phyloP scores from a whole-genome alignment of 805 yeast genomes.

The Lachancea fermentati region DNA sequence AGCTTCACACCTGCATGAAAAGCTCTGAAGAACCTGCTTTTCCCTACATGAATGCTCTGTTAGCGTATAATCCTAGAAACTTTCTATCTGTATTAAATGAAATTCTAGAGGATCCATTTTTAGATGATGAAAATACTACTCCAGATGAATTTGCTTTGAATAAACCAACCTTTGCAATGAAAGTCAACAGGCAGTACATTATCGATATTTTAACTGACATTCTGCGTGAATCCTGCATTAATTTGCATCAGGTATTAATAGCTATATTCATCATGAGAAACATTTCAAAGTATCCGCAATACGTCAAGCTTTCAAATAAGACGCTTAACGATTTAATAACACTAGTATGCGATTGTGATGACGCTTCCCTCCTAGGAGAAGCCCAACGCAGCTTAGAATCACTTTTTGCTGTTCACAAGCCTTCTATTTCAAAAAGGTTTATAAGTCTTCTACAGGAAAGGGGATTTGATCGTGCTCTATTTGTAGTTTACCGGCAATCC shows the following conservation, averaged over 20 bases:
- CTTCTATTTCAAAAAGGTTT: slow-evolving; percentile 46
- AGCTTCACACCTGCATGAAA: slow-evolving; percentile 32
- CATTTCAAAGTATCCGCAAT: slow-evolving; percentile 81
- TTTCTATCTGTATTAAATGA: slow-evolving; percentile 69
- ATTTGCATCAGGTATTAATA: slow-evolving; percentile 34
- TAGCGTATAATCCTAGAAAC: slow-evolving; percentile 51
- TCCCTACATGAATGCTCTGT: slow-evolving; percentile 59
- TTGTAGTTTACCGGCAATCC: slow-evolving; percentile 17
- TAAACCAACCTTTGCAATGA: slow-evolving; percentile 7
- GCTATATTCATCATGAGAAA: slow-evolving; percentile 75
- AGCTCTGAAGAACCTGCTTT: slow-evolving; percentile 45
- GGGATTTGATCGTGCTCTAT: slow-evolving; percentile 23
- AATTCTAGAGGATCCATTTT: slow-evolving; percentile 70
- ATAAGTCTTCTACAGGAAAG: slow-evolving; percentile 20
- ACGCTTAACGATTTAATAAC: slow-evolving; percentile 44
- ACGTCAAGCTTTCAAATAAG: slow-evolving; percentile 63
- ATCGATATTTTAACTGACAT: slow-evolving; percentile 65
- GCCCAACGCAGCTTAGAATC: slow-evolving; percentile 75
- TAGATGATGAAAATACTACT: slow-evolving; percentile 54
- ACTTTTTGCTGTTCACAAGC: slow-evolving; percentile 59
- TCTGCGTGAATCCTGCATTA: slow-evolving; percentile 32
- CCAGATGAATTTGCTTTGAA: slow-evolving; percentile 16
- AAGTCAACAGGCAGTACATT: slow-evolving; percentile 66
- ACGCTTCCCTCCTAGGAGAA: slow-evolving; percentile 39
- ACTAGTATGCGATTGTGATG: slow-evolving; percentile 42